Conservation (phyloP, 352 stramenopile genomes). For the Globisporangium lucens region DNA sequence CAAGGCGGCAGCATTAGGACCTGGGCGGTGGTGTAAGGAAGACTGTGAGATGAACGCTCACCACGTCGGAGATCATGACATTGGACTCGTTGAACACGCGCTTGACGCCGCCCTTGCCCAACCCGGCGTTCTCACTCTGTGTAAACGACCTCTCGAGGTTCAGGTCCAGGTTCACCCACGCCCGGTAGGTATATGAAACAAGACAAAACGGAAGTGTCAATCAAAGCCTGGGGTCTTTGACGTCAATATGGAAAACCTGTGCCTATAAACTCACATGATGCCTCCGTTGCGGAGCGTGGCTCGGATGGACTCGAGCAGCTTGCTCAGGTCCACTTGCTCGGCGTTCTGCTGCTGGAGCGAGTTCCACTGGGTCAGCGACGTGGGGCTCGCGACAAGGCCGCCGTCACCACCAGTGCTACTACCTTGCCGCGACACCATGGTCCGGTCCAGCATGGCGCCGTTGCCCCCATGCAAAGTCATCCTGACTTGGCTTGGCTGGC, state of each 20-base stretch:
- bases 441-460: constrained; percentile 1
- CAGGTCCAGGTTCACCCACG: constrained; percentile 50
- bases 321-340: constrained; percentile 49
- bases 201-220: not conserved
- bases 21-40: not conserved
- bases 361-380: constrained; percentile 75
- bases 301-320: constrained; percentile 42
- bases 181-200: constrained; percentile 18
- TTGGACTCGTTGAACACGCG: constrained; percentile 47
- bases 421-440: not conserved
- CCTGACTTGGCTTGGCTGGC: not conserved
- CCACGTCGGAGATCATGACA: constrained; percentile 58
- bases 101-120: constrained; percentile 57
- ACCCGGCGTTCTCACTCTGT: constrained; percentile 31
- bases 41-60: constrained; percentile 18
- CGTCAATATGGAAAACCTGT: too few species aligned
- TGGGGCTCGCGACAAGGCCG: constrained; percentile 14
- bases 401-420: not conserved
- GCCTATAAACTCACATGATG: constrained; percentile 33
- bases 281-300: constrained; percentile 37
- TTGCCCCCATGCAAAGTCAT: constrained; percentile 7
- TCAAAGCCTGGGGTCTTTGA: not conserved
- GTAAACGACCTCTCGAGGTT: constrained; percentile 44
- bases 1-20: too few species aligned
- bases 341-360: constrained; percentile 60